Base-by-base conservation (phyloP, 1,139 yeast genomes). In the Taiozyma sp. region DNA sequence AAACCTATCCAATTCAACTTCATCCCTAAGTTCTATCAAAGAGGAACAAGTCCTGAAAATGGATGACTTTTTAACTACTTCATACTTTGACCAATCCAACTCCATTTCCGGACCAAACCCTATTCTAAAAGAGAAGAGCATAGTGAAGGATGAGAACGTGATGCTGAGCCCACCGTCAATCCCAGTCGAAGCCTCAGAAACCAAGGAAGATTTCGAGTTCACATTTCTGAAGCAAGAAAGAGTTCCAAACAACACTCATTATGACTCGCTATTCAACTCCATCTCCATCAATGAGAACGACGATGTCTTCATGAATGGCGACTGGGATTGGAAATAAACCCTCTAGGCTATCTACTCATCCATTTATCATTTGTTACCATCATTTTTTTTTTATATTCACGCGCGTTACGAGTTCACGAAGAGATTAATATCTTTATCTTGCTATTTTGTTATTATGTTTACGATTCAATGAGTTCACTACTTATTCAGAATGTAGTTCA, bases 1-100 rank as follows among this genome's bases (percentile, higher is more conserved):
- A 56, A 27, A 43, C 54, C 13, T 54, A 52, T 24, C 51, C 45
- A 16, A 50, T 50, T 24, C 51, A 10, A 23, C 46, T 19, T 51
- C 53, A 14, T 56, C 60, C 4, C 43, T 60, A 42, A 46, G 52
- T 1, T 54, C 60, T 1, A 59, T 61, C 23, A 53, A 60, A 48
- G 64, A 61, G 50, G 63, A 61, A 14, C 55, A 56, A 8, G 53
- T 52, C 23, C 46, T 60, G 22, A 59, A 56, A 42, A 50, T 58
- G 16, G 62, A 59, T 44, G 63, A 60, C 28, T 57, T 60, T 38
- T 47, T 59, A 23, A 58, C 59, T 16, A 52, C 59, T 16, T 55
- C 60, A 2, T 54, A 57, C 43, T 60, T 58, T 50, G 64, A 59
- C 19, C 49, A 58, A 3, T 39, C 52, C 4, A 56, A 55, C 32